Conservation (phyloP, 176 grass and related monocot genomes). For the Panicum miliaceum region DNA sequence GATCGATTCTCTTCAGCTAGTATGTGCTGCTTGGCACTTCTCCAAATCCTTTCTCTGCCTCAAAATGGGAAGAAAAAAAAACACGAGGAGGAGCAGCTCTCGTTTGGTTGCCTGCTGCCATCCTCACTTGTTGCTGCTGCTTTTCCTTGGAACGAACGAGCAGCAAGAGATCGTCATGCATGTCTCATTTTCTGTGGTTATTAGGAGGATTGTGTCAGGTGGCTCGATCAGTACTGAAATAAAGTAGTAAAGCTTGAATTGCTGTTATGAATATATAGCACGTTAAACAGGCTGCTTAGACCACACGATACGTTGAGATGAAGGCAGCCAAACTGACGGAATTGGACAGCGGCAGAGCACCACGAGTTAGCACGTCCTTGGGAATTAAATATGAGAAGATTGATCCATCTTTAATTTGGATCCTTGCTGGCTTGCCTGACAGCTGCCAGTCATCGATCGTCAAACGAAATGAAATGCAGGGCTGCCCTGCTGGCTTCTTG, state of each 20-base stretch:
- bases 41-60: too few relatives aligned
- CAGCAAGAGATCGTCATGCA: not conserved
- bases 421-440: too few relatives aligned
- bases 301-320: slow-evolving; percentile 32
- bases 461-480: too few relatives aligned
- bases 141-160: not conserved
- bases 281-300: not conserved
- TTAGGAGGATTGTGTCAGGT: too few relatives aligned
- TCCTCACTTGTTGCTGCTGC: too few relatives aligned
- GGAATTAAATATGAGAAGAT: not conserved
- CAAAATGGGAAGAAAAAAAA: too few relatives aligned
- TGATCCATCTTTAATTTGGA: not conserved
- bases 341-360: not conserved
- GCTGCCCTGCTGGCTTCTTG: too few relatives aligned
- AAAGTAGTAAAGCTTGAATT: not conserved
- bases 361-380: not conserved
- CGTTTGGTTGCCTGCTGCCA: not conserved
- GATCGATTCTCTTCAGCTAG: not conserved
- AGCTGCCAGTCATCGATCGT: too few relatives aligned
- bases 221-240: not conserved
- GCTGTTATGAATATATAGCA: not conserved
- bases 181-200: not conserved
- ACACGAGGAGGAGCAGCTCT: too few relatives aligned
- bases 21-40: too few relatives aligned
- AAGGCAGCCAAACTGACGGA: not conserved